Conservation (phyloP, 768 basidiomycete species). For the Candolleomyces efflorescens region DNA sequence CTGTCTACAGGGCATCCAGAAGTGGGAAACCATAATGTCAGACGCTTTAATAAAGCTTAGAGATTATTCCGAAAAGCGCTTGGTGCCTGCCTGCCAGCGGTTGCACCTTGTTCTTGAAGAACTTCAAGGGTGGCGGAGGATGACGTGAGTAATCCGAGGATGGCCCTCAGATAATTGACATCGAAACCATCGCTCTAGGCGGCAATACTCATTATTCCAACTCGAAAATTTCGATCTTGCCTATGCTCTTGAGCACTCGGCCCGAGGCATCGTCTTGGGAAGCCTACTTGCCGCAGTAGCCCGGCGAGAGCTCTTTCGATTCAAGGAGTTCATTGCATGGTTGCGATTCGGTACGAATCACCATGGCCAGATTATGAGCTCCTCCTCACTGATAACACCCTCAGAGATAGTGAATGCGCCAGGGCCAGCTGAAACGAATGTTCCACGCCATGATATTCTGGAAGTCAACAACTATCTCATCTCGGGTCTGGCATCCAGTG, state of each 20-base stretch:
- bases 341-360: constrained; percentile 59
- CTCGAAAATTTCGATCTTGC: constrained; percentile 38
- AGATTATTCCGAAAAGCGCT: constrained; percentile 64
- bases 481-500: constrained; percentile 61
- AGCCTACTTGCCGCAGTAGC: constrained; percentile 67
- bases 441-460: constrained; percentile 64
- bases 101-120: constrained; percentile 74
- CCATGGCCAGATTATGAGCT: background rate
- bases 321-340: constrained; percentile 79
- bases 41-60: constrained; percentile 71
- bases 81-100: constrained; percentile 74
- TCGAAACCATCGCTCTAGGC: constrained; percentile 38
- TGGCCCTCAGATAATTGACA: background rate
- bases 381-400: constrained; percentile 11
- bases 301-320: constrained; percentile 63
- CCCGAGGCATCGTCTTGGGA: constrained; percentile 56
- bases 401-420: constrained; percentile 50
- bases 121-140: constrained; percentile 68
- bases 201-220: constrained; percentile 49
- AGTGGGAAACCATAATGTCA: constrained; percentile 74
- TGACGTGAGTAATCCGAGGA: constrained; percentile 40
- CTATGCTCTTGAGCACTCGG: constrained; percentile 47
- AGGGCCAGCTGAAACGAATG: constrained; percentile 46
- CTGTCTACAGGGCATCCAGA: constrained; percentile 60
- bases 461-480: constrained; percentile 80